Percentiles rank a stretch among this genome's conserved stretches.
Conservation (phyloP, 1,139 yeast genomes). For the Protomyces arabidopsidicola region DNA sequence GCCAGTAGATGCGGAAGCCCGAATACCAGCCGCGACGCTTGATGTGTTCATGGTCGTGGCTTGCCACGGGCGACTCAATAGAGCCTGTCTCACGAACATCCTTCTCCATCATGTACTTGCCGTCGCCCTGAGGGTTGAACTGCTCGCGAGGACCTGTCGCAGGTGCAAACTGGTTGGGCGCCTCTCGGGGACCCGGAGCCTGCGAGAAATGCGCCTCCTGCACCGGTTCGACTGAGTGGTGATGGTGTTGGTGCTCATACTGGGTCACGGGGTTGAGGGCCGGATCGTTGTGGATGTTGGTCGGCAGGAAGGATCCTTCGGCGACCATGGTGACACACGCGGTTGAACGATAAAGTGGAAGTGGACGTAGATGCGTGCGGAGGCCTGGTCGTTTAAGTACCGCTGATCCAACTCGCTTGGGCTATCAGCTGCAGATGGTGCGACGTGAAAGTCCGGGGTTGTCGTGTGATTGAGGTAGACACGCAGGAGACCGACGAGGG, state of each 20-base stretch:
- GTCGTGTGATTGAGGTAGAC: no score
- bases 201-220: conserved; percentile 9
- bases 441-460: no score
- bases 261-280: conserved; percentile 19
- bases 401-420: no score
- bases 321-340: background rate
- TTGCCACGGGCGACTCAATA: conserved; percentile 2
- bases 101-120: conserved; percentile 2
- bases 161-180: conserved; percentile 4
- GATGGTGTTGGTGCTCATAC: conserved; percentile 13
- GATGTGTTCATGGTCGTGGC: background rate
- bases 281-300: conserved; percentile 12
- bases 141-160: conserved; percentile 12
- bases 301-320: conserved; percentile 15
- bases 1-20: conserved; percentile 21
- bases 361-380: no score
- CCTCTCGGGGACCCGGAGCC: conserved; percentile 18
- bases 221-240: conserved; percentile 21
- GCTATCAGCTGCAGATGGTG: no score
- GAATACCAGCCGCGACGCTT: conserved; percentile 21
- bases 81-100: conserved; percentile 9
- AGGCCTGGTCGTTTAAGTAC: no score
- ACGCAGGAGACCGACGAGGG: no score
- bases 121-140: background rate
- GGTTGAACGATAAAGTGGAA: no score